Conservation (phyloP, 2,329 filamentous ascomycete species). For the Arthrobotrys megalospora region DNA sequence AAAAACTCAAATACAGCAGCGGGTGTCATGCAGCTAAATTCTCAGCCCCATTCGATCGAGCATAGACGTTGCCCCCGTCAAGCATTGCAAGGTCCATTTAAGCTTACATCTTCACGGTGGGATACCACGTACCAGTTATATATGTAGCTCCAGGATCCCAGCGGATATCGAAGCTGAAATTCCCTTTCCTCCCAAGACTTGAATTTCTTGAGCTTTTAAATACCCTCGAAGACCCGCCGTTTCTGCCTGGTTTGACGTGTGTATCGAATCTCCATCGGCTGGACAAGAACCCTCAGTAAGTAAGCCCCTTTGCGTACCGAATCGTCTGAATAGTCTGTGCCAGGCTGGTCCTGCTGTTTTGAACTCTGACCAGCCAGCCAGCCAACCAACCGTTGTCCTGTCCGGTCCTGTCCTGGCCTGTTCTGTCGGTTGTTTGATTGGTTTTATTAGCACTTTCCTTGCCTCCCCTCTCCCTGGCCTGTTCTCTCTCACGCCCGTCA, state of each 20-base stretch:
- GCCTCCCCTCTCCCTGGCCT: not conserved
- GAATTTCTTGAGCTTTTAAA: not conserved
- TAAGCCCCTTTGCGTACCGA: constrained; percentile 11
- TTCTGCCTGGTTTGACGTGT: constrained; percentile 44
- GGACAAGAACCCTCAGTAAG: constrained; percentile 13
- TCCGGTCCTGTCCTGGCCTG: constrained; percentile 10
- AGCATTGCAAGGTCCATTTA: constrained; percentile 8
- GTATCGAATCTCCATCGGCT: constrained; percentile 41
- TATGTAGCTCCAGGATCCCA: constrained; percentile 6
- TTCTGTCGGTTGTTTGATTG: constrained; percentile 2
- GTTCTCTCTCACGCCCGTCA: constrained; percentile 4
- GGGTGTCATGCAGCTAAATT: constrained; percentile 57
- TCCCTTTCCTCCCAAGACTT: not conserved
- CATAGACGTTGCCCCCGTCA: not conserved
- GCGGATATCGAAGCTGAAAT: constrained; percentile 16
- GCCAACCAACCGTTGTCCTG: constrained; percentile 19
- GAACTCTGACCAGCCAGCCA: constrained; percentile 9
- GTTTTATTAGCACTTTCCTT: constrained; percentile 27
- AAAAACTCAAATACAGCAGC: constrained; percentile 58
- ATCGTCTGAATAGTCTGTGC: constrained; percentile 24
- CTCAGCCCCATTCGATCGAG: constrained; percentile 56
- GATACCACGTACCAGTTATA: not conserved
- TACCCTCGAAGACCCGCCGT: constrained; percentile 3
- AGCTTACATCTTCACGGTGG: constrained; percentile 29
- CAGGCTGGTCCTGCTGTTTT: constrained; percentile 32